Evolutionary conservation across 1,284 basidiomycete genomes (phyloP).

Genomic region (Lentinula novae-zelandiae): DNA sequence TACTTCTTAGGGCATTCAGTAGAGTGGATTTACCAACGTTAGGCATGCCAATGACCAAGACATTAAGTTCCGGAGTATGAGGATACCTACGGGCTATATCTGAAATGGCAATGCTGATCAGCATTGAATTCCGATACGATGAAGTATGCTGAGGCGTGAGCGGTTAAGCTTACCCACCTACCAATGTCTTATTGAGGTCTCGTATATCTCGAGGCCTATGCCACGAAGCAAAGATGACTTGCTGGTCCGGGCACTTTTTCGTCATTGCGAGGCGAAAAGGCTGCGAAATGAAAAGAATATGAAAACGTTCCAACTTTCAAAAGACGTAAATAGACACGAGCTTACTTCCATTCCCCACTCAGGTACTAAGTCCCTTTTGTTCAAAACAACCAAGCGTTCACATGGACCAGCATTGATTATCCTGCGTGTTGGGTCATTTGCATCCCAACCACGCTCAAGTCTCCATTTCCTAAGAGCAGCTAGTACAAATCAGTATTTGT

Average conservation of each 20-base stretch:
- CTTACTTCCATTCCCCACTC: slow-evolving; percentile 80
- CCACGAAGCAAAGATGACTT: slow-evolving; percentile 67
- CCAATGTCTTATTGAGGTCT: slow-evolving; percentile 58
- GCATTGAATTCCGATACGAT: neutral
- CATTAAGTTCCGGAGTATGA: slow-evolving; percentile 72
- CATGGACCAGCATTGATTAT: slow-evolving; percentile 43
- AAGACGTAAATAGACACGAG: neutral
- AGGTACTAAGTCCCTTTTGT: slow-evolving; percentile 91
- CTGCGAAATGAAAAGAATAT: slow-evolving; percentile 31
- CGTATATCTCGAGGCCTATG: slow-evolving; percentile 63
- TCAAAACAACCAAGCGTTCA: slow-evolving; percentile 88
- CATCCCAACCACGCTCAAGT: slow-evolving; percentile 53
- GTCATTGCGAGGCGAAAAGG: slow-evolving; percentile 70
- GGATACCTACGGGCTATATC: slow-evolving; percentile 68
- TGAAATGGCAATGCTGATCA: slow-evolving; percentile 26
- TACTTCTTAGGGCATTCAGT: slow-evolving; percentile 86
- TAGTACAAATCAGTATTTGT: slow-evolving; percentile 27
- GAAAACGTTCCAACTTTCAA: neutral
- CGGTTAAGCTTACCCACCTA: slow-evolving; percentile 52
- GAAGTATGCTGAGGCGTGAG: neutral
- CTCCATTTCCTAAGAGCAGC: slow-evolving; percentile 63
- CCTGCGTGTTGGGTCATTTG: slow-evolving; percentile 33
- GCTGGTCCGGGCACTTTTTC: slow-evolving; percentile 63
- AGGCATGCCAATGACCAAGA: slow-evolving; percentile 95
- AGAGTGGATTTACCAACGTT: slow-evolving; percentile 98